Conservation (phyloP, 495 filamentous ascomycete species). For the Rostrohypoxylon terebratum region DNA sequence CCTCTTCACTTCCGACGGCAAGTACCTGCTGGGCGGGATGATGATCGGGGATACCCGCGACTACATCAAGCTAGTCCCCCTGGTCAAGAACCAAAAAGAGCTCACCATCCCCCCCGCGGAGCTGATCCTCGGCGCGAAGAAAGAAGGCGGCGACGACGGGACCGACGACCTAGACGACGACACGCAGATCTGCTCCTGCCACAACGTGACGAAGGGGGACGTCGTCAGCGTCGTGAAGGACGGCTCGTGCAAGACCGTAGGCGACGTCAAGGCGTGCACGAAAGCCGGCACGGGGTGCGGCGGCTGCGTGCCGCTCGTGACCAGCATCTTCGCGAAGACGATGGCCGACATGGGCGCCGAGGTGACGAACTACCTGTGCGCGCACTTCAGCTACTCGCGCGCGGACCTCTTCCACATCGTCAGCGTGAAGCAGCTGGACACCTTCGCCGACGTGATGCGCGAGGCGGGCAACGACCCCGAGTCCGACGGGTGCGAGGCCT, state of each 20-base stretch:
- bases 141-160: conserved; percentile 77
- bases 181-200: conserved; percentile 94
- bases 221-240: conserved; percentile 79
- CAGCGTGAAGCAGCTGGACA: conserved; percentile 81
- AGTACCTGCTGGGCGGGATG: conserved; percentile 95
- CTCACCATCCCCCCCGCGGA: conserved; percentile 86
- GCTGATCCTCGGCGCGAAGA: conserved; percentile 87
- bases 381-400: conserved; percentile 87
- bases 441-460: conserved; percentile 84
- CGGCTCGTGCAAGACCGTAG: conserved; percentile 85
- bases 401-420: conserved; percentile 93
- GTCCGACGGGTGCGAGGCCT: conserved; percentile 89
- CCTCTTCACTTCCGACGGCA: conserved; percentile 91
- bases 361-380: conserved; percentile 88
- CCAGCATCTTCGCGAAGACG: conserved; percentile 91
- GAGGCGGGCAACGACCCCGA: conserved; percentile 78
- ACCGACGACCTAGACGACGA: conserved; percentile 72
- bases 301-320: conserved; percentile 92
- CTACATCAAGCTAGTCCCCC: conserved; percentile 93
- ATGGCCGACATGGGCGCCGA: conserved; percentile 93
- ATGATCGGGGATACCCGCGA: conserved; percentile 98
- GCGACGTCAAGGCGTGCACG: conserved; percentile 91
- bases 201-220: conserved; percentile 94
- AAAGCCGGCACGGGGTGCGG: conserved; percentile 96
- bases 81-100: conserved; percentile 88